Percentiles rank a stretch among this genome's conserved stretches.
These are phyloP conservation scores for Colletotrichum simmondsii DNA, from an alignment of 2,329 filamentous ascomycete genomes.

Conservation along the genomic window DNA sequence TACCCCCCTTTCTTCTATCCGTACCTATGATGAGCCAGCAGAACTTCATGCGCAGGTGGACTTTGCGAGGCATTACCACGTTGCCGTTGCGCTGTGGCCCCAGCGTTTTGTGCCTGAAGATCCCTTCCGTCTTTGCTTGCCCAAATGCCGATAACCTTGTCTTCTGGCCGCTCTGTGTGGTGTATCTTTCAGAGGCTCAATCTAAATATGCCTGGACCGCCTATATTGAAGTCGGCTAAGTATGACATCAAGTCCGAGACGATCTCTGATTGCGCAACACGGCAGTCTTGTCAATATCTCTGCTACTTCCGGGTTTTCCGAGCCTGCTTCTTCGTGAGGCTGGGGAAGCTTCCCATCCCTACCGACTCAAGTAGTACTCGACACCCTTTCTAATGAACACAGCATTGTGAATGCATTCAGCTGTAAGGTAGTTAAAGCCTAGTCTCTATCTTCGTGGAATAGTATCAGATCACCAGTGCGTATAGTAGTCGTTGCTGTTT, in stretches of 20 bases:
- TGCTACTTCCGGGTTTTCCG: too few species aligned
- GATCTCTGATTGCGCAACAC: not conserved
- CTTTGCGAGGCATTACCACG: not conserved
- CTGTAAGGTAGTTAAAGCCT: too few species aligned
- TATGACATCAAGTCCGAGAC: not conserved
- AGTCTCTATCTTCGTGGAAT: too few species aligned
- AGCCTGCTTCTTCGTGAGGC: not conserved
- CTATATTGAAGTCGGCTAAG: not conserved
- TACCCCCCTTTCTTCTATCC: not conserved
- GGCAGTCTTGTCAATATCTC: not conserved
- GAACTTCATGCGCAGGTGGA: not conserved
- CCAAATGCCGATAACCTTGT: not conserved
- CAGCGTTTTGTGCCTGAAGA: slow-evolving; percentile 18
- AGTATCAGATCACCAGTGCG: too few species aligned
- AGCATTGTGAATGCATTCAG: too few species aligned
- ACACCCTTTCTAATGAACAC: not conserved
- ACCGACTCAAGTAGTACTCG: not conserved
- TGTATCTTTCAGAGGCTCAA: not conserved
- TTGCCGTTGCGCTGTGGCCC: not conserved
- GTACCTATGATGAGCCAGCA: not conserved
- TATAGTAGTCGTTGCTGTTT: too few species aligned
- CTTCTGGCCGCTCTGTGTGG: not conserved
- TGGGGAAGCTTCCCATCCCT: not conserved
- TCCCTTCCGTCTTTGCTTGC: slow-evolving; percentile 1
- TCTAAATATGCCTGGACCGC: not conserved